Conservation (phyloP, 2,329 filamentous ascomycete genomes). For the Metarhizium anisopliae region DNA sequence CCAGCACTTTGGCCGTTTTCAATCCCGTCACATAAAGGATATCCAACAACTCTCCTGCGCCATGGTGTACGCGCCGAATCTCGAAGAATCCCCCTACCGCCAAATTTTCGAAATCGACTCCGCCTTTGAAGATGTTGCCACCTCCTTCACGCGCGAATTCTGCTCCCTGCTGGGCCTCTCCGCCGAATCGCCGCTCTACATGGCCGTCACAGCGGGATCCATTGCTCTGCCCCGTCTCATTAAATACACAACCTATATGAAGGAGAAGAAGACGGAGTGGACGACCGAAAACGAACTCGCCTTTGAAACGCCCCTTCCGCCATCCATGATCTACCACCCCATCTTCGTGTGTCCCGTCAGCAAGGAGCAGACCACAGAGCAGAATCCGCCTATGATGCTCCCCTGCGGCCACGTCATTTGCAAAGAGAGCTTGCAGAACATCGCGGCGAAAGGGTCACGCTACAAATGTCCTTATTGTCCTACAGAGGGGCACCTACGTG, state of each 20-base stretch:
- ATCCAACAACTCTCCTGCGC: constrained; percentile 75
- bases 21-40: constrained; percentile 64
- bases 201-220: constrained; percentile 83
- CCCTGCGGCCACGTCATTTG: constrained; percentile 93
- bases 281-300: constrained; percentile 85
- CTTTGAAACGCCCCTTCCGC: constrained; percentile 57
- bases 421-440: constrained; percentile 67
- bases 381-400: constrained; percentile 94
- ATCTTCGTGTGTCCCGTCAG: constrained; percentile 98
- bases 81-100: constrained; percentile 70
- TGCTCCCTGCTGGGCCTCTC: constrained; percentile 85
- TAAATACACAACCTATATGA: constrained; percentile 82
- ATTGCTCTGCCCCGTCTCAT: constrained; percentile 84
- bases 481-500: constrained; percentile 65
- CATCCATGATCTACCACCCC: constrained; percentile 70
- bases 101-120: constrained; percentile 64
- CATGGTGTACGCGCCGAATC: constrained; percentile 69
- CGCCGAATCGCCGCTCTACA: constrained; percentile 85
- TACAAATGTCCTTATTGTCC: constrained; percentile 99
- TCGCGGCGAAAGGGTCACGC: constrained; percentile 66
- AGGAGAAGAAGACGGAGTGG: constrained; percentile 88
- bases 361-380: constrained; percentile 90
- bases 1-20: constrained; percentile 65
- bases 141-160: constrained; percentile 90
- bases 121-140: constrained; percentile 74